These are phyloP conservation scores for Ceratobasidium sp. DNA, from an alignment of 1,284 basidiomycete species.

Conservation along the genomic window DNA sequence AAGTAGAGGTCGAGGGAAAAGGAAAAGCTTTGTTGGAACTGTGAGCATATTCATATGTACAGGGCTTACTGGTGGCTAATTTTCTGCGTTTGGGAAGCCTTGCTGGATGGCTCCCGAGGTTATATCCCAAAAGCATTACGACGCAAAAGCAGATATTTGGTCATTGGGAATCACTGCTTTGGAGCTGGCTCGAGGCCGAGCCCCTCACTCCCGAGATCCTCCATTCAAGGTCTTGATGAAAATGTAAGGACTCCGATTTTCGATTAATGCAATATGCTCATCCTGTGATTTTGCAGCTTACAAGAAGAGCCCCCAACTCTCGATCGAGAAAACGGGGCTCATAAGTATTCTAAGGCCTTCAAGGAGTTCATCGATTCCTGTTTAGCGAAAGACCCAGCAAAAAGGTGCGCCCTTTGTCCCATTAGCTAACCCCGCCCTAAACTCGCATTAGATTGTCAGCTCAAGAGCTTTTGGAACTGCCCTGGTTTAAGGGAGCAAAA, in stretches of 20 bases:
- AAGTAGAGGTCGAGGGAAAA: slow-evolving; percentile 54
- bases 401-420: slow-evolving; percentile 54
- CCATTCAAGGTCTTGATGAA: slow-evolving; percentile 77
- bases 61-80: background rate
- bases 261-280: background rate
- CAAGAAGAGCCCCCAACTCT: slow-evolving; percentile 76
- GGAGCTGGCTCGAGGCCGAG: slow-evolving; percentile 81
- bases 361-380: slow-evolving; percentile 83
- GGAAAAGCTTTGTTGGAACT: slow-evolving; percentile 89
- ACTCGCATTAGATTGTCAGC: slow-evolving; percentile 69
- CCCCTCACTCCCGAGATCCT: slow-evolving; percentile 78
- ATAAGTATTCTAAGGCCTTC: slow-evolving; percentile 81
- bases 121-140: slow-evolving; percentile 82
- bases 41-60: slow-evolving; percentile 51
- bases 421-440: slow-evolving; percentile 9
- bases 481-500: slow-evolving; percentile 80
- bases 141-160: slow-evolving; percentile 83
- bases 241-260: slow-evolving; percentile 58
- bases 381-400: slow-evolving; percentile 79
- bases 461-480: slow-evolving; percentile 74
- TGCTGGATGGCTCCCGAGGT: slow-evolving; percentile 96
- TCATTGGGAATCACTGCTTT: slow-evolving; percentile 90
- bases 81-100: slow-evolving; percentile 56
- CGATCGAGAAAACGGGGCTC: slow-evolving; percentile 70
- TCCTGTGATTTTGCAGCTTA: slow-evolving; percentile 54